These are phyloP conservation scores for Wallacemonas rigidus DNA, from an alignment of 208 protist genomes.

Conservation along the genomic window DNA sequence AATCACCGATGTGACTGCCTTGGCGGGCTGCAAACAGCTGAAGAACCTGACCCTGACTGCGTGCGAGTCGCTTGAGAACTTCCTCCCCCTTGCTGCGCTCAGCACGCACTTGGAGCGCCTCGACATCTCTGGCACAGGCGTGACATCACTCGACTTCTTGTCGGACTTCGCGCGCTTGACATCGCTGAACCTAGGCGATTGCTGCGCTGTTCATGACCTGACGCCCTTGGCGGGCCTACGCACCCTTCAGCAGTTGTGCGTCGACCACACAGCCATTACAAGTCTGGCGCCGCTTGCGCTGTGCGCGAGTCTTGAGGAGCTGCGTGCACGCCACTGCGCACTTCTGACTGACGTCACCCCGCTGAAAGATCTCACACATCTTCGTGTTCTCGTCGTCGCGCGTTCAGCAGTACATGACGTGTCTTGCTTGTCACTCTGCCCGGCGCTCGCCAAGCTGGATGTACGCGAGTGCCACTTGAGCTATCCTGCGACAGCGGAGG, in stretches of 20 bases:
- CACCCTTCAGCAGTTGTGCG: not conserved
- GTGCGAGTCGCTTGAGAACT: not conserved
- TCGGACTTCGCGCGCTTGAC: not conserved
- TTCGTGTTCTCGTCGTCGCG: not conserved
- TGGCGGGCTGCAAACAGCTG: conserved; percentile 1
- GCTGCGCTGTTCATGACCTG: not conserved
- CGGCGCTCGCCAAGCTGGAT: not conserved
- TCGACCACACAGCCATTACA: not conserved
- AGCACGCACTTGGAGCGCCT: not conserved
- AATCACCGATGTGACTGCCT: not conserved
- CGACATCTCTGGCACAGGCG: not conserved
- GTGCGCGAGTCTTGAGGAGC: conserved; percentile 3
- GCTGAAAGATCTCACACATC: not conserved
- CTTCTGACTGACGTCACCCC: not conserved
- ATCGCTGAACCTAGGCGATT: not conserved
- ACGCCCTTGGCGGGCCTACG: not conserved
- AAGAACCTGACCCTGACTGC: not conserved
- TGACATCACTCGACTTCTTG: not conserved
- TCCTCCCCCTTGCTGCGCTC: not conserved
- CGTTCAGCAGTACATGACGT: not conserved
- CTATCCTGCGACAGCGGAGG: not conserved
- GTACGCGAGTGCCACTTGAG: not conserved
- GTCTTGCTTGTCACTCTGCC: not conserved
- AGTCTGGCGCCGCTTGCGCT: not conserved
- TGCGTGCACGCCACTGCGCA: not conserved